These are phyloP conservation scores for Globomyces pollinis-pini DNA, from an alignment of 192 early-diverging fungal species.

Conservation along the genomic window DNA sequence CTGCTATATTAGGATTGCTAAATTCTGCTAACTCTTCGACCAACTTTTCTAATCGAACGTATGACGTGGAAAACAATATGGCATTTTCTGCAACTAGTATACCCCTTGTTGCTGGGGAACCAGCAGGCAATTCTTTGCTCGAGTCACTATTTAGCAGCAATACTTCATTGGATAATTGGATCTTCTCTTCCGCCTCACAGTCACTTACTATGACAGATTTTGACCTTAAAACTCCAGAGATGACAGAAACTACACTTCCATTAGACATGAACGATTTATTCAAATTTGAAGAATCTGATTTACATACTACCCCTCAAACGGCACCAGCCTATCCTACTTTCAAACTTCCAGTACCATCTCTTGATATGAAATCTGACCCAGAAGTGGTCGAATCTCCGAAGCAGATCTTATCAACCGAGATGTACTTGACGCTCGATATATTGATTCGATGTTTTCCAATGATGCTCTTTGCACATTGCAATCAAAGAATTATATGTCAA, in stretches of 20 bases:
- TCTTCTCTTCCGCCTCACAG: background rate
- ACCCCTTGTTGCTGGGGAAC: background rate
- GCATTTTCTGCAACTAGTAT: background rate
- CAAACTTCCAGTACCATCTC: background rate
- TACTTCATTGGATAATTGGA: background rate
- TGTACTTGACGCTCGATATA: no score
- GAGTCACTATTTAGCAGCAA: background rate
- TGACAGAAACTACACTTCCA: background rate
- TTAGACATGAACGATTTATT: background rate
- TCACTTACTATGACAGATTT: background rate
- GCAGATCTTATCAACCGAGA: background rate
- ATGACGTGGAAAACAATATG: no score
- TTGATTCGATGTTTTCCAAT: no score
- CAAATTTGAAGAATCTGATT: conserved; percentile 3
- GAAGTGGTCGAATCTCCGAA: conserved; percentile 4
- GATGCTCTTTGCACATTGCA: no score
- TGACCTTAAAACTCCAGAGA: no score
- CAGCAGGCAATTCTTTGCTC: background rate
- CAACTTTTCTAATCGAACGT: no score
- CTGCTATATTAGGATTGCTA: background rate
- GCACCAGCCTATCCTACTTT: no score
- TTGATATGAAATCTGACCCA: background rate
- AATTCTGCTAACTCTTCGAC: no score
- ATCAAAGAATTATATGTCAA: no score
- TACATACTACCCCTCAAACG: no score